These are phyloP conservation scores for Backusella sp. DNA, from an alignment of 192 early-diverging fungal species.

Conservation along the genomic window DNA sequence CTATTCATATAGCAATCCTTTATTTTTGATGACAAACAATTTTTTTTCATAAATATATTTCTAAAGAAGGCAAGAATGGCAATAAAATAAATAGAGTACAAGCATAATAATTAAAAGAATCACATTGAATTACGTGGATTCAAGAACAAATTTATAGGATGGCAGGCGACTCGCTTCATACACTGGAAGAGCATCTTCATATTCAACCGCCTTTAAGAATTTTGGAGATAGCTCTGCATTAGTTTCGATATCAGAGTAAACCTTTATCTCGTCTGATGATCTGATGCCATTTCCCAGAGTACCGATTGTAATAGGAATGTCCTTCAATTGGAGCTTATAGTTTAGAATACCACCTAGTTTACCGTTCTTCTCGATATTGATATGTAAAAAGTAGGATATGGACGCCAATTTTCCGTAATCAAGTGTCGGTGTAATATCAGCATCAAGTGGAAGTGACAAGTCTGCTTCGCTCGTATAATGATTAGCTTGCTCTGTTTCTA, in stretches of 20 bases:
- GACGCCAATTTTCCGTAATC: conserved; percentile 11
- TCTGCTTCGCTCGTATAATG: not conserved
- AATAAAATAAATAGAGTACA: not conserved
- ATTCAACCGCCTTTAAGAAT: conserved; percentile 6
- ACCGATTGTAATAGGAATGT: conserved; percentile 20
- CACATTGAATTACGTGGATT: not conserved
- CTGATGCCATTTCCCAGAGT: conserved; percentile 17
- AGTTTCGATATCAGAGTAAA: not conserved
- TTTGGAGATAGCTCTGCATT: not conserved
- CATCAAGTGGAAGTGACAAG: not conserved
- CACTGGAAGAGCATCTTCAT: conserved; percentile 14
- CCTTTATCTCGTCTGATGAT: conserved; percentile 8
- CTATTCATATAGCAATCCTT: not conserved
- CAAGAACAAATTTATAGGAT: not conserved
- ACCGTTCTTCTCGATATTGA: not conserved
- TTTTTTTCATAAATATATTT: not conserved
- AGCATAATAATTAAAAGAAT: not conserved
- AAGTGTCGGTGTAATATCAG: conserved; percentile 6
- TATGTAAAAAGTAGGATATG: not conserved
- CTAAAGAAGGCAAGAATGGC: not conserved
- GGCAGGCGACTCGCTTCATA: conserved; percentile 12
- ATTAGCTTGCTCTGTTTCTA: not conserved
- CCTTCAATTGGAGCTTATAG: not conserved
- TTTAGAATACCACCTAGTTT: not conserved
- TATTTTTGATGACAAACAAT: not conserved